Evolutionary conservation across 2,329 filamentous ascomycete genomes (phyloP).

Genomic region (Botrytis cinerea): DNA sequence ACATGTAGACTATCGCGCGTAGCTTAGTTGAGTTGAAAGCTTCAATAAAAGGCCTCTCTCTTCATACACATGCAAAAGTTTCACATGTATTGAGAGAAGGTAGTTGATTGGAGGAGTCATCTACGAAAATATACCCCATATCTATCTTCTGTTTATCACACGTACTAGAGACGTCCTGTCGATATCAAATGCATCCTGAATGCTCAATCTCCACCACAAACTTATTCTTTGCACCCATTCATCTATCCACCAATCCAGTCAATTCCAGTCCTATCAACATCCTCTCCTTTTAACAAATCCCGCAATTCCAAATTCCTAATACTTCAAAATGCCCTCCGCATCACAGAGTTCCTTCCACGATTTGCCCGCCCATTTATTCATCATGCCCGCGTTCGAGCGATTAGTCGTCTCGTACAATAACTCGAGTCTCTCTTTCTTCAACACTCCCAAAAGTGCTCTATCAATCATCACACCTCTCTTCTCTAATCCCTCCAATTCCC

Average conservation of each 20-base stretch:
- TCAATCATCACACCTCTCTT: not conserved
- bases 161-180: not conserved
- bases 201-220: not conserved
- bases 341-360: not conserved
- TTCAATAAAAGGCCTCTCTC: not conserved
- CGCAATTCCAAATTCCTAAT: not conserved
- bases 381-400: not conserved
- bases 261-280: not conserved
- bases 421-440: not conserved
- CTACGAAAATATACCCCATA: too few relatives aligned
- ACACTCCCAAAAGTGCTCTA: not conserved
- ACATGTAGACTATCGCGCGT: not conserved
- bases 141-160: not conserved
- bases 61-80: not conserved
- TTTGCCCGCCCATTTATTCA: not conserved
- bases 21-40: accelerated
- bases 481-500: not conserved
- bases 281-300: not conserved
- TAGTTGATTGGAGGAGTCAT: not conserved
- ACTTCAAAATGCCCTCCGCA: not conserved
- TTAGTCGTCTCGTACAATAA: not conserved
- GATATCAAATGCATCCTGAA: not conserved
- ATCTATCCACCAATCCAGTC: not conserved
- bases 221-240: not conserved
- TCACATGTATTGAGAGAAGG: not conserved